A percentile compares a stretch with the other conserved stretches of the same genome.
phyloP scores from a whole-genome alignment of 441 rosid species.

The Populus hybrid region DNA sequence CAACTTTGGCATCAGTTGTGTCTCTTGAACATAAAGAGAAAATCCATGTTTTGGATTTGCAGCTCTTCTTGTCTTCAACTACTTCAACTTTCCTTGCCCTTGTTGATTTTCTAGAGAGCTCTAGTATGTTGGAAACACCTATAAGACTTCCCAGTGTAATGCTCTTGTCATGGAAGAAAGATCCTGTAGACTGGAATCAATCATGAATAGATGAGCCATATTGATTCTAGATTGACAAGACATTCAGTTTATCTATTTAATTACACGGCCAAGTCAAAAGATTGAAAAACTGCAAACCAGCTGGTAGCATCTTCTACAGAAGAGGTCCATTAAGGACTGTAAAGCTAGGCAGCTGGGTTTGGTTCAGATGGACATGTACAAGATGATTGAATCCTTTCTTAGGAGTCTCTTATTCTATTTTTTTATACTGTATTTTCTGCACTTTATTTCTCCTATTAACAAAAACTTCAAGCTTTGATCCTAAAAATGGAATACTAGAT shows the following conservation, averaged over 20 bases:
- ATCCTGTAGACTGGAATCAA: conserved; percentile 63
- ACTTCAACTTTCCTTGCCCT: conserved; percentile 42
- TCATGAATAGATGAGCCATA: background rate
- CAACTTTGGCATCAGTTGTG: conserved; percentile 34
- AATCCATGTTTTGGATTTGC: conserved; percentile 40
- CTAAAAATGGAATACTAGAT: background rate
- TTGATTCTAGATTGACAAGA: background rate
- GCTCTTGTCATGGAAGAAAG: conserved; percentile 81
- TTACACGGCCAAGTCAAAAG: background rate
- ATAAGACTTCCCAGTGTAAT: conserved; percentile 80
- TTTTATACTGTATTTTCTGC: too few relatives aligned
- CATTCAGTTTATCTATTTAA: background rate
- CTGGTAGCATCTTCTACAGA: background rate
- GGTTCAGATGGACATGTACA: background rate
- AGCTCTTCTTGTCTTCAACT: conserved; percentile 22
- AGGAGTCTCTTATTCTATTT: background rate
- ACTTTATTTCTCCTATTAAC: background rate
- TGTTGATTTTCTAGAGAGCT: conserved; percentile 63
- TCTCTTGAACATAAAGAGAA: conserved; percentile 56
- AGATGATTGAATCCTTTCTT: background rate
- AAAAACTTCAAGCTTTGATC: background rate
- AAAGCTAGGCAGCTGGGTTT: background rate
- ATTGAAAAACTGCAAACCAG: background rate
- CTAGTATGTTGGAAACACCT: conserved; percentile 65
- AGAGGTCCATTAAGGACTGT: background rate